A percentile compares a stretch with the other conserved stretches of the same genome.
Conservation (phyloP, 257 asterid genomes). For the Lycium ferocissimum region DNA sequence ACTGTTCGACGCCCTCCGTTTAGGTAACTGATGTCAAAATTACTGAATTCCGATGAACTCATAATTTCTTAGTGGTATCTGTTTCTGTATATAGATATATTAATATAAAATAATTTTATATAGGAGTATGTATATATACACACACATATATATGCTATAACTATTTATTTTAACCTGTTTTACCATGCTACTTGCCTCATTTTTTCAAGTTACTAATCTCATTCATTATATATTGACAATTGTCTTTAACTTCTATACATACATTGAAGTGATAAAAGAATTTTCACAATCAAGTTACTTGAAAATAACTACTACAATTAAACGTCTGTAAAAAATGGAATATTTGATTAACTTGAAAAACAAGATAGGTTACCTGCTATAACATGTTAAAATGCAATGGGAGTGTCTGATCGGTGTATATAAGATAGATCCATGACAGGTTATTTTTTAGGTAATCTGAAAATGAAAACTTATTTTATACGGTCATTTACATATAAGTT, state of each 20-base stretch:
- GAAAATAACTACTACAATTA: background rate
- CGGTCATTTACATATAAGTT: too few relatives aligned
- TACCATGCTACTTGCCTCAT: background rate
- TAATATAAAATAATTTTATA: too few relatives aligned
- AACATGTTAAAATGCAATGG: background rate
- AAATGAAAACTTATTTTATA: background rate
- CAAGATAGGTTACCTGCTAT: background rate
- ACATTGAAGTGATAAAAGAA: too few relatives aligned
- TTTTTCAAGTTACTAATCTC: background rate
- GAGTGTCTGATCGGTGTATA: fast-evolving
- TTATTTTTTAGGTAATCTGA: background rate
- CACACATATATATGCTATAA: too few relatives aligned
- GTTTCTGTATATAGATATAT: too few relatives aligned
- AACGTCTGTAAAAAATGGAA: background rate
- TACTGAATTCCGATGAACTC: too few relatives aligned
- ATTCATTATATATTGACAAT: background rate
- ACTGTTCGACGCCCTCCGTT: slow-evolving; percentile 68
- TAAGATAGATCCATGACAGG: background rate
- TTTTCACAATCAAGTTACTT: background rate
- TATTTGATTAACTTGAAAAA: background rate
- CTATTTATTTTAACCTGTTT: background rate
- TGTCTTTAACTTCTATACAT: background rate
- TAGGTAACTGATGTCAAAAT: slow-evolving; percentile 32
- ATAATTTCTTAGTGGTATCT: too few relatives aligned
- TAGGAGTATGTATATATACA: too few relatives aligned